A percentile compares a stretch with the other conserved stretches of the same genome.
phyloP scores from a whole-genome alignment of 2,329 filamentous ascomycete species.

The Monilinia vaccinii-corymbosi region DNA sequence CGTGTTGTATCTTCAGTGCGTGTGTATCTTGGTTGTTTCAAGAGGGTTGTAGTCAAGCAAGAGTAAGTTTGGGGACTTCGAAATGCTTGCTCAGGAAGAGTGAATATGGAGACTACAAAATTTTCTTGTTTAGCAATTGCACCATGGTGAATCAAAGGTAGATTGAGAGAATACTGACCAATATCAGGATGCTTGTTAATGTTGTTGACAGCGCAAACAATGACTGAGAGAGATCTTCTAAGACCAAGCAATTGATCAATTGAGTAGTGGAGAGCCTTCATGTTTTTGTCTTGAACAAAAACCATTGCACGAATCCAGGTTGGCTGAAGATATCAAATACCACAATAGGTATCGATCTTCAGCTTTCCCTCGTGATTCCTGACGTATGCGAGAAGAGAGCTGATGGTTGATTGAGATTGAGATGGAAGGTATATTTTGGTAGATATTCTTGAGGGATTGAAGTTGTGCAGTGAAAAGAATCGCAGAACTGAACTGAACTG shows the following conservation, averaged over 20 bases:
- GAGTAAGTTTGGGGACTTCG: conserved; percentile 17
- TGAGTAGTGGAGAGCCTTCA: conserved; percentile 18
- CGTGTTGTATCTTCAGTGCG: not conserved
- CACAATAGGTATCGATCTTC: not conserved
- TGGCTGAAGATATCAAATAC: not conserved
- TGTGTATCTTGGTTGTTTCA: not conserved
- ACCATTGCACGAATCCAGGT: conserved; percentile 2
- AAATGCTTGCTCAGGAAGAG: conserved; percentile 21
- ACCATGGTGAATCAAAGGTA: not conserved
- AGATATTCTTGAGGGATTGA: not conserved
- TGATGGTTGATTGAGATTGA: not conserved
- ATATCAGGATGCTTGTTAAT: conserved; percentile 25
- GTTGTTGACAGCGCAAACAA: conserved; percentile 20
- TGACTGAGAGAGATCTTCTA: conserved; percentile 19
- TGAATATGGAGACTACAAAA: conserved; percentile 19
- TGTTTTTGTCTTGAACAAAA: not conserved
- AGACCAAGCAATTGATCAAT: conserved; percentile 23
- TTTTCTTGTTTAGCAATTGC: conserved; percentile 2
- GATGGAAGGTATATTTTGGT: not conserved
- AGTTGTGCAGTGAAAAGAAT: not conserved
- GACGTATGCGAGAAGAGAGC: not conserved
- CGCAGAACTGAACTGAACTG: not conserved
- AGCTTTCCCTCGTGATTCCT: not conserved
- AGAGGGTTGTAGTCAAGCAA: conserved; percentile 11
- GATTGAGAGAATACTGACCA: conserved; percentile 15